Percentiles rank a stretch among this genome's conserved stretches.
phyloP scores from a whole-genome alignment of 176 grass and related monocot genomes.

The Carex pumila region DNA sequence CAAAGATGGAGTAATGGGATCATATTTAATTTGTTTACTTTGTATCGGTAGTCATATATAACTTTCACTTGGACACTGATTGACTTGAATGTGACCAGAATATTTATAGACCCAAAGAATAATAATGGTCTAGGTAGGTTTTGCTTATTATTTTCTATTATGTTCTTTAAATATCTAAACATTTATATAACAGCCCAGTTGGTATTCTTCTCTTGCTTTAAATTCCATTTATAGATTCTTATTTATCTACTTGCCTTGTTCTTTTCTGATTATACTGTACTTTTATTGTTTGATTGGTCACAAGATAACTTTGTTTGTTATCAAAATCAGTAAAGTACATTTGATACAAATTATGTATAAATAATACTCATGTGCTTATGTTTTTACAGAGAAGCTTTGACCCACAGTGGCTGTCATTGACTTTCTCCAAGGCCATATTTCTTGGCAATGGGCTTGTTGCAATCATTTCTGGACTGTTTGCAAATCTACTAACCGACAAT shows the following conservation, averaged over 20 bases:
- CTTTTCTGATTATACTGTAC: not conserved
- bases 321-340: not conserved
- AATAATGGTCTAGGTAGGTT: not conserved
- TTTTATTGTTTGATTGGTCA: not conserved
- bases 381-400: conserved; percentile 44
- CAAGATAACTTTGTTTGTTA: not conserved
- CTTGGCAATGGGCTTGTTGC: conserved; percentile 42
- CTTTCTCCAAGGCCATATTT: conserved; percentile 52
- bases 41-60: not conserved
- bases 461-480: conserved; percentile 38
- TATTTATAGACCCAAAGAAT: not conserved
- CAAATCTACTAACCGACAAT: conserved; percentile 41
- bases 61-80: not conserved
- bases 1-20: not conserved
- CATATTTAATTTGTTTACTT: not conserved
- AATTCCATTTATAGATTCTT: not conserved
- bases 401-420: conserved; percentile 42
- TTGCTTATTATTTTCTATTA: not conserved
- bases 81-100: not conserved
- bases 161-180: not conserved
- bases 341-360: not conserved
- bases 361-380: not conserved
- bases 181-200: not conserved
- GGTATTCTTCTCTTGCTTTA: not conserved
- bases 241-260: not conserved